phyloP scores from a whole-genome alignment of 768 basidiomycete species.

The Kwoniella botswanensis region DNA sequence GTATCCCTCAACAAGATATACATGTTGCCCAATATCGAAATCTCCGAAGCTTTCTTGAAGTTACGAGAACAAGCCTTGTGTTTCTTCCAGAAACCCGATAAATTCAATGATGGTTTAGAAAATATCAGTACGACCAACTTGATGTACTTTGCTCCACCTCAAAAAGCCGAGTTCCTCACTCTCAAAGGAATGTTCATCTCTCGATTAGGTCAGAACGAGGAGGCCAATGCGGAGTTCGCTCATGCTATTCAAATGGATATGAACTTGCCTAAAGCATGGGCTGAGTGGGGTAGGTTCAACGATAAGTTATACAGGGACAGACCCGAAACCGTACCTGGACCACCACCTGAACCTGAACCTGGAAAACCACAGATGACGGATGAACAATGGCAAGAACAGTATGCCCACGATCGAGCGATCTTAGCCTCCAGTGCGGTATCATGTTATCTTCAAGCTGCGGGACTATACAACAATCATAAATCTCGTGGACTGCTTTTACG shows the following conservation, averaged over 20 bases:
- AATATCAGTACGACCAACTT: constrained; percentile 99
- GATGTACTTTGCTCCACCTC: constrained; percentile 90
- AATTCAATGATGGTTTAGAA: constrained; percentile 90
- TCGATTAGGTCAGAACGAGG: constrained; percentile 79
- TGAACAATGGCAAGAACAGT: constrained; percentile 44
- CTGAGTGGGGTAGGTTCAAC: constrained; percentile 94
- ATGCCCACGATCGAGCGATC: constrained; percentile 55
- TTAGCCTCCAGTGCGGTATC: constrained; percentile 90
- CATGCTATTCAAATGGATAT: constrained; percentile 97
- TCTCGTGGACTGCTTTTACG: constrained; percentile 87
- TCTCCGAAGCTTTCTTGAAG: constrained; percentile 98
- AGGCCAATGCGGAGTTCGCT: constrained; percentile 88
- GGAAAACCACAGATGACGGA: constrained; percentile 51
- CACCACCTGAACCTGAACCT: constrained; percentile 51
- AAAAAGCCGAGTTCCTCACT: constrained; percentile 98
- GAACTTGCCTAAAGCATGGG: constrained; percentile 94
- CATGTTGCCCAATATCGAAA: constrained; percentile 98
- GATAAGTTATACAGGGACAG: constrained; percentile 91
- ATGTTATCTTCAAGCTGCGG: constrained; percentile 96
- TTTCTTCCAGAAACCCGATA: constrained; percentile 93
- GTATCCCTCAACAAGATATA: constrained; percentile 95
- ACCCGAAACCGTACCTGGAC: constrained; percentile 60
- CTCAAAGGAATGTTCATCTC: constrained; percentile 99
- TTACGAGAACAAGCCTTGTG: constrained; percentile 97
- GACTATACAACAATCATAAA: constrained; percentile 91